Base-by-base conservation (phyloP, 2,329 filamentous ascomycete genomes). In the Apiospora hydei region DNA sequence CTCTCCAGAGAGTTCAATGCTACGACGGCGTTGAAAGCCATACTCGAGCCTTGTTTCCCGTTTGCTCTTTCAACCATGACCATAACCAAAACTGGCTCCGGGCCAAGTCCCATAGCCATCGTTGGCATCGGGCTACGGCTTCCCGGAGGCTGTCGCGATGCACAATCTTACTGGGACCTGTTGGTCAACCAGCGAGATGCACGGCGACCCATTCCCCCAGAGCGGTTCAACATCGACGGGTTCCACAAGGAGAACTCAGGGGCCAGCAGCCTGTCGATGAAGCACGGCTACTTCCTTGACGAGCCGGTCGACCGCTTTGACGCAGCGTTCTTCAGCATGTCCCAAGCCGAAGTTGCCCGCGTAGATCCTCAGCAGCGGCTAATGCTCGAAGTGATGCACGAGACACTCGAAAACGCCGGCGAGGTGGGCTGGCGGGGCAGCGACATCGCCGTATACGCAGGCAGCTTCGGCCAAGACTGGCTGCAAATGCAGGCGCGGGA, bases 321-420 rank as follows among this genome's bases (percentile, higher is more conserved):
- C 44, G 73, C 73, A 49, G 79, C 73, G 3, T 84, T 86, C 75
- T 86, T 86, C 75, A 76, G 78, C 53, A 83, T 85, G 53, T 78
- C 76, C 1, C 78, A 80, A 1, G 73, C 77, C 21, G 84, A 86
- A 72, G 82, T 82, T n/a, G 76, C 78, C 67, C 77, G 75, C 34
- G 80, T 85, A 72, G 84, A 86, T 66, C 84, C 84, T 0, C 83
- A 85, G 68, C 69, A 70, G 26, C 34, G 21, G 43, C 78, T 80
- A 71, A 74, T 83, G 24, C 77, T 84, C 5, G 82, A 86, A 69
- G 80, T 83, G 0, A 77, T 78, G 13, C 84, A 82, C 67, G 84
- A 86, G 70, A 81, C 83, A 0, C 74, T 89, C 3, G 82, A 82
- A 46, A 76, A 76, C 3, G 81, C 80, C 0, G 83, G 83, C 16